Conservation (phyloP, 352 stramenopile genomes). For the Saprolegnia diclina region DNA sequence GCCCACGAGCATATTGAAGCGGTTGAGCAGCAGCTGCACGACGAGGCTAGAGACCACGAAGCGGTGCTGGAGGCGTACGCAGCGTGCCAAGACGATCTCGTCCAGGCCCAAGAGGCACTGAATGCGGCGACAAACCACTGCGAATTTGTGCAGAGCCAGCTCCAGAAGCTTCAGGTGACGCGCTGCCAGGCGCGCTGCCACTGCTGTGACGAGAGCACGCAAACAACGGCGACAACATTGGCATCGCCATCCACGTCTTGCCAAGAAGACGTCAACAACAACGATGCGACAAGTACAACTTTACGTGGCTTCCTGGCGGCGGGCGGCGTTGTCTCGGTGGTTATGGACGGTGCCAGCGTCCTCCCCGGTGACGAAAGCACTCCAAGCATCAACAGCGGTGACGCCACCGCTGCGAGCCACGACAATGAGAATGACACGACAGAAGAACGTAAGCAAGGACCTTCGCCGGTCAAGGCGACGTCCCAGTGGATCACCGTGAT, state of each 20-base stretch:
- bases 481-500: neutral
- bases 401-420: no score
- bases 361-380: no score
- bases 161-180: neutral
- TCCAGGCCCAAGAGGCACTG: neutral
- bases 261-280: no score
- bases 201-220: neutral
- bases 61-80: neutral
- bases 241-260: no score
- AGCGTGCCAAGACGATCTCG: neutral
- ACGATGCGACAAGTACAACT: no score
- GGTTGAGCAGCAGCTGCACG: neutral
- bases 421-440: no score
- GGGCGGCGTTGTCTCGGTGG: neutral
- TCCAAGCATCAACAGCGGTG: no score
- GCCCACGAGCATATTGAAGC: neutral
- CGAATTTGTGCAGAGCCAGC: neutral
- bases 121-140: neutral
- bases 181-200: no score
- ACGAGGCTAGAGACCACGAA: neutral
- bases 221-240: no score
- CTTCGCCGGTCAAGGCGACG: neutral
- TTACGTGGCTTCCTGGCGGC: neutral
- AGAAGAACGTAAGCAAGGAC: no score
- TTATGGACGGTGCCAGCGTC: no score